These are phyloP conservation scores for Erysimum pusillum DNA, from an alignment of 441 rosid species.

Conservation along the genomic window DNA sequence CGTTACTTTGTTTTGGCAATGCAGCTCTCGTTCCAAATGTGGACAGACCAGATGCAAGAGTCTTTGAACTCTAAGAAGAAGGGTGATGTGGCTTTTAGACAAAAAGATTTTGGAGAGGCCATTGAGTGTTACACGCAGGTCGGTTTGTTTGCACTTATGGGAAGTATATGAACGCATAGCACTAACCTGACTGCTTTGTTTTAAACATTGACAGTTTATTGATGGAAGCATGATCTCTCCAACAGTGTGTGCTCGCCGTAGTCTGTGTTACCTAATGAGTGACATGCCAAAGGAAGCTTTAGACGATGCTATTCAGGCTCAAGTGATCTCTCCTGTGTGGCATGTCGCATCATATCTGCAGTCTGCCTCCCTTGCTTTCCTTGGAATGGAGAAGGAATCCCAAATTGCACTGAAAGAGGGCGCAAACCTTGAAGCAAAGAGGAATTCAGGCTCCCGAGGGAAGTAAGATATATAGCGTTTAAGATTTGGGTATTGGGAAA, in stretches of 20 bases:
- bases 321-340: slow-evolving; percentile 84
- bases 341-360: slow-evolving; percentile 80
- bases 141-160: slow-evolving; percentile 1
- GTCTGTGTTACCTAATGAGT: slow-evolving; percentile 75
- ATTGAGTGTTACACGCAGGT: slow-evolving; percentile 83
- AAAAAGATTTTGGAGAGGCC: slow-evolving; percentile 77
- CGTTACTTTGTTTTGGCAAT: slow-evolving; percentile 29
- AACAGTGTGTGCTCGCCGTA: slow-evolving; percentile 78
- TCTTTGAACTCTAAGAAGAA: slow-evolving; percentile 84
- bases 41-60: slow-evolving; percentile 93
- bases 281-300: slow-evolving; percentile 80
- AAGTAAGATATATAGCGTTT: slow-evolving; percentile 34
- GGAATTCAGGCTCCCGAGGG: slow-evolving; percentile 42
- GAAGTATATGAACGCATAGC: slow-evolving; percentile 59
- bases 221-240: slow-evolving; percentile 86
- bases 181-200: slow-evolving; percentile 47
- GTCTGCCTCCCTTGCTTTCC: slow-evolving; percentile 66
- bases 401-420: slow-evolving; percentile 78
- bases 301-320: slow-evolving; percentile 81
- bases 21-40: slow-evolving; percentile 91
- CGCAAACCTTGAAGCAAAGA: slow-evolving; percentile 69
- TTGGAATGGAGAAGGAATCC: slow-evolving; percentile 84
- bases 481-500: slow-evolving; percentile 28
- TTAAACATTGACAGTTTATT: slow-evolving; percentile 65
- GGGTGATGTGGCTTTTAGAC: slow-evolving; percentile 86